Conservation (phyloP, 1,284 basidiomycete genomes). For the Rhodotorula sp. region DNA sequence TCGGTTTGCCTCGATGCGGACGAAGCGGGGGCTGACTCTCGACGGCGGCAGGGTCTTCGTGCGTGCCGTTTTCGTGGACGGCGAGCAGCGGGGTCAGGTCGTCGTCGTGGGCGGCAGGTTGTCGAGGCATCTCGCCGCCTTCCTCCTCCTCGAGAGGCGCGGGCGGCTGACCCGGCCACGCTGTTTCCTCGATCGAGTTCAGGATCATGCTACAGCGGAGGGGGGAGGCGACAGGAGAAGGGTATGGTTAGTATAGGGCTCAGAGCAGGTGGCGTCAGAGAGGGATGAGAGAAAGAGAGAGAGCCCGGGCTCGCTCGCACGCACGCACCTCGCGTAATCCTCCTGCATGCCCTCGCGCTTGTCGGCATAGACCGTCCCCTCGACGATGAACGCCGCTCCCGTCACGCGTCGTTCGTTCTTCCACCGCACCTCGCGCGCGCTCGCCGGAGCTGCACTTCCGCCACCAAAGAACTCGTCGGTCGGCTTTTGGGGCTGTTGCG, state of each 20-base stretch:
- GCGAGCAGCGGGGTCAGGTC: no score
- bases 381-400: conserved; percentile 17
- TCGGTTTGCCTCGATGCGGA: not conserved
- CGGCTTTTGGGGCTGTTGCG: not conserved
- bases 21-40: not conserved
- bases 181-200: not conserved
- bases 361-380: conserved; percentile 29
- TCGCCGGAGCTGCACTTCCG: not conserved
- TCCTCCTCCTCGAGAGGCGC: not conserved
- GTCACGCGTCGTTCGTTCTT: conserved; percentile 10
- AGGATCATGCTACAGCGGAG: not conserved
- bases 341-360: conserved; percentile 1
- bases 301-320: not conserved
- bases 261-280: no score
- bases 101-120: not conserved
- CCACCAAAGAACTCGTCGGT: conserved; percentile 3
- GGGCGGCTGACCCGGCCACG: not conserved
- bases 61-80: not conserved
- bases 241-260: not conserved
- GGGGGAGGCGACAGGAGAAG: not conserved
- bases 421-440: not conserved
- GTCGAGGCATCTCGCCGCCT: not conserved
- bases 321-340: conserved; percentile 26
- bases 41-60: not conserved
- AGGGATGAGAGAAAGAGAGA: not conserved